Base-by-base conservation (phyloP, 1,284 basidiomycete species). In the Melampsora occidentalis region DNA sequence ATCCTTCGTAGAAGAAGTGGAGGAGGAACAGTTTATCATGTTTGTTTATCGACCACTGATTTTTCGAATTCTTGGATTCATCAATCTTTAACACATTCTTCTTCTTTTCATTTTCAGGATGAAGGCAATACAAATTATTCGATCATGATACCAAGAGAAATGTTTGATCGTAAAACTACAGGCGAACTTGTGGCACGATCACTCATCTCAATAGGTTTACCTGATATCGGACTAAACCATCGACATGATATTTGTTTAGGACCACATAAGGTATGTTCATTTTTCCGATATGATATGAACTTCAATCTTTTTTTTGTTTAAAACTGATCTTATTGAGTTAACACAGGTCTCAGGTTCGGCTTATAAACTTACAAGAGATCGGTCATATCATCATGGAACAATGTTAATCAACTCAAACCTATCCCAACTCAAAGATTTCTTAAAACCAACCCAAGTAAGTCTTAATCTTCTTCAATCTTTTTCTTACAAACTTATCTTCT, bases 381-480 rank as follows among this genome's bases (percentile, higher is more conserved):
- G 97, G 20, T 94, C 95, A 0, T 99, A 98, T 84, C 96, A 99
- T 81, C 97, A 99, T 82, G 97, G 97, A 0, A 99, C 96, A n/a
- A 97, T 99, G 96, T 88, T 99, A 35, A 91, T 99, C 39, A 90
- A 91, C 16, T 91, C 93, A 5, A 85, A 87, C 65, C 86, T 97
- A 28, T 85, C 87, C 48, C 86, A 87, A 10, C 85, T 96, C 77
- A 91, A 91, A 0, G 87, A 90, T 70, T 84, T 93, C 12, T 85
- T 98, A 63, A 88, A 86, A 31, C 87, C 88, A 0, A 86, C 88
- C 73, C 91, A 92, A 83, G 94, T 92, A 78, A 69, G 85, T 82
- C 18, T 68, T 5, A 42, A 61, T 22, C 14, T 7, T 28, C 46
- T 31, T 20, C 12, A 9, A 9, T 49, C 18, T 16, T 67, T 31